Base-by-base conservation (phyloP, 169 alveolate species). In the Plasmodium knowlesi region DNA sequence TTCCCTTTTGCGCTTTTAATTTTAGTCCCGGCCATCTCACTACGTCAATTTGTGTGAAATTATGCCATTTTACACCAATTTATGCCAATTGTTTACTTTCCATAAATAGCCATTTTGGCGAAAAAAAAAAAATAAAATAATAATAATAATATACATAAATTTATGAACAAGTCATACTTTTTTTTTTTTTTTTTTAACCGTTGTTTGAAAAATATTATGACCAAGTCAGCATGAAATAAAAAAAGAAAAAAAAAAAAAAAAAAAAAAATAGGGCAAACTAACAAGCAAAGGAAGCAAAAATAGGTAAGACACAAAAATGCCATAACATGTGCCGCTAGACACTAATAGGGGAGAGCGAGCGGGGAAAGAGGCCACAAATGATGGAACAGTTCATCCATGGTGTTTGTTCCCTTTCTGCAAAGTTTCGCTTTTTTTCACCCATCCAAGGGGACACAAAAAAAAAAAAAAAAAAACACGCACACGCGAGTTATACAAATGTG, bases 171-270 rank as follows among this genome's bases (percentile, higher is more conserved):
- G 76, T 19, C 37, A 67, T 67, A 67, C 9, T n/a, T 67, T 67
- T 61, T 61, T 67, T 61, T 67, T 67, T 67, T 67, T 57, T 57
- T 57, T 57, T 67, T 67, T 67, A 28, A 19, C 76, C 76, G 41
- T 67, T 67, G 76, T 67, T 67, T 67, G 76, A 67, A 67, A 67
- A 67, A 67, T 28, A 67, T 67, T 67, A 67, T 67, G 76, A 67
- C 76, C 76, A 67, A 25, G 76, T 67, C 54, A 74, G 54, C 46
- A 74, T 74, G 32, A 74, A 74, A 74, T 74, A 74, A 32, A 73
- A 73, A 73, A 74, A 3, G 22, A 10, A 12, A 32, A 12, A 74
- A 34, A 72, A 72, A 72, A 25, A 73, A 73, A 73, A 2, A 32
- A 74, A 74, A 28, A 34, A 67, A 67, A 67, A 6, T 2, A 25